Percentiles rank a stretch among this genome's conserved stretches.
These are phyloP conservation scores for Paracoccidioides brasiliensis DNA, from an alignment of 2,329 filamentous ascomycete species.

Conservation along the genomic window DNA sequence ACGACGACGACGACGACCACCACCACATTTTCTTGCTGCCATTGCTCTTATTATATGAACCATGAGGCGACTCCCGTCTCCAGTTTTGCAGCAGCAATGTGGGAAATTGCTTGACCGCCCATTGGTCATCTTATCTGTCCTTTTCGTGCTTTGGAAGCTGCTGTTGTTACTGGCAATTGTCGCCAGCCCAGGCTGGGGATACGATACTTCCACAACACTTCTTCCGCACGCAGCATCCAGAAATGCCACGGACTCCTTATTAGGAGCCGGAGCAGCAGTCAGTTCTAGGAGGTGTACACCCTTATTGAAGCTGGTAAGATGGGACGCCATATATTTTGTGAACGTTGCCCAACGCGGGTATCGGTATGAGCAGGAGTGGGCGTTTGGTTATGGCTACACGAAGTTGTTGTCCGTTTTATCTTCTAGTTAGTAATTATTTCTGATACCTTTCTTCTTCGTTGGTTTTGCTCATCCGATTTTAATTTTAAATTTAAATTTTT, in stretches of 20 bases:
- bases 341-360: constrained; percentile 42
- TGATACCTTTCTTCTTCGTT: too few relatives aligned
- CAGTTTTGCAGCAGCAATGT: constrained; percentile 1
- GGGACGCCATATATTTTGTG: constrained; percentile 51
- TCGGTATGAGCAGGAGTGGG: constrained; percentile 53
- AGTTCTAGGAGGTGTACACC: neutral
- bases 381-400: constrained; percentile 46
- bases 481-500: neutral
- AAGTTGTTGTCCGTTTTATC: constrained; percentile 29
- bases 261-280: neutral
- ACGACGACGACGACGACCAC: too few relatives aligned
- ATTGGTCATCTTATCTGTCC: constrained; percentile 21
- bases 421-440: constrained; percentile 17
- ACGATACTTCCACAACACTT: constrained; percentile 49
- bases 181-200: constrained; percentile 44
- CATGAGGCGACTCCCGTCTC: neutral
- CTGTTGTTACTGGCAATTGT: constrained; percentile 38
- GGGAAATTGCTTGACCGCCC: constrained; percentile 14
- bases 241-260: constrained; percentile 4
- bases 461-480: neutral
- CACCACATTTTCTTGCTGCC: neutral
- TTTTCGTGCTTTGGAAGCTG: constrained; percentile 44
- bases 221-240: constrained; percentile 21
- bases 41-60: neutral
- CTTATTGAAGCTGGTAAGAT: constrained; percentile 38